These are phyloP conservation scores for Globisporangium cederbergense DNA, from an alignment of 352 stramenopile species.

Conservation along the genomic window DNA sequence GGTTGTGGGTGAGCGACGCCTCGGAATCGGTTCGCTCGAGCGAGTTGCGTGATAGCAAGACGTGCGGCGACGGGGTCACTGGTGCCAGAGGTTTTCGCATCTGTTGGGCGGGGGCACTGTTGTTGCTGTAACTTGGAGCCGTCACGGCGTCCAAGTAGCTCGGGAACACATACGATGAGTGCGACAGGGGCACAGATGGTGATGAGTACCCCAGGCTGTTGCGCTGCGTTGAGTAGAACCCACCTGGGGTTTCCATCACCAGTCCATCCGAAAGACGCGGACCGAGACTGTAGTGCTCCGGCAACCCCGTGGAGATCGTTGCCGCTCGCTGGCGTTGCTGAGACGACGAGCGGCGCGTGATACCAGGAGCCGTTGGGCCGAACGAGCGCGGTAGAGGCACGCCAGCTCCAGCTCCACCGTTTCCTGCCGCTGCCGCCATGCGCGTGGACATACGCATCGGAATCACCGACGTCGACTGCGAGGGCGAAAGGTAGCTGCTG, in stretches of 20 bases:
- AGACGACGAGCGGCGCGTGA: slow-evolving; percentile 9
- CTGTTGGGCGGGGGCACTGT: neutral
- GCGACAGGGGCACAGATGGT: slow-evolving; percentile 19
- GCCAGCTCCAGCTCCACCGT: neutral
- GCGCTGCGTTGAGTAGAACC: slow-evolving; percentile 13
- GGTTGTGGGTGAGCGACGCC: slow-evolving; percentile 7
- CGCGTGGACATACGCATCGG: slow-evolving; percentile 14
- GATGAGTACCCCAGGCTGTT: slow-evolving; percentile 2
- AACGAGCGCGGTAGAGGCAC: neutral
- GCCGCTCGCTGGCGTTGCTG: slow-evolving; percentile 19
- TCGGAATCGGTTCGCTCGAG: slow-evolving; percentile 28
- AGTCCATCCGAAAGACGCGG: slow-evolving; percentile 38
- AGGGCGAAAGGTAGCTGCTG: slow-evolving; percentile 17
- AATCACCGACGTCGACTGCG: slow-evolving; percentile 11
- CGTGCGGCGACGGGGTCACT: slow-evolving; percentile 25
- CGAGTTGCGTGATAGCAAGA: slow-evolving; percentile 15
- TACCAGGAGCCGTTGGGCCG: neutral
- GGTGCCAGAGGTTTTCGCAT: slow-evolving; percentile 32
- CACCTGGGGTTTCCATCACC: slow-evolving; percentile 37
- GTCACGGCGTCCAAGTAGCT: slow-evolving; percentile 6
- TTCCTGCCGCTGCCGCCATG: slow-evolving; percentile 10
- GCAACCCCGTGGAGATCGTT: slow-evolving; percentile 18
- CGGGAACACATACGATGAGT: slow-evolving; percentile 16
- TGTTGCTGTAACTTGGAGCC: neutral
- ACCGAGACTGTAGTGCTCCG: slow-evolving; percentile 23